Conservation (phyloP, 2,329 filamentous ascomycete species). For the Nemania sp. region DNA sequence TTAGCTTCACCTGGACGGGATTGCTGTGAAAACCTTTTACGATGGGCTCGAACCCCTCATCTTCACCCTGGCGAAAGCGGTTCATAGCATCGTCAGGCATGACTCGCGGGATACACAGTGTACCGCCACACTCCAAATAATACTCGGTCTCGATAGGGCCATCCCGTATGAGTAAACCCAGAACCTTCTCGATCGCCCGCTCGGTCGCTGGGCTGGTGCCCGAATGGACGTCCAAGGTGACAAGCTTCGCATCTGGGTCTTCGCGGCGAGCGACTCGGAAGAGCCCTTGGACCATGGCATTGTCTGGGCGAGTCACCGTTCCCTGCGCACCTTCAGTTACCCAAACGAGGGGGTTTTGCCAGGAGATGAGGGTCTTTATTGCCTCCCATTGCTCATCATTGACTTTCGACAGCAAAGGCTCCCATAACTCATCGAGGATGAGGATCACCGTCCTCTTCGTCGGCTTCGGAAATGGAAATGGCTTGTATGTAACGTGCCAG, state of each 20-base stretch:
- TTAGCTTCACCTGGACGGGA: conserved; percentile 19
- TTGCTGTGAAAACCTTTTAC: conserved; percentile 21
- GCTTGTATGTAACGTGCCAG: neutral
- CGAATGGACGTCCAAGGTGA: conserved; percentile 28
- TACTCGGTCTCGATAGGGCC: conserved; percentile 35
- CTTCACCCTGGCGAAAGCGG: conserved; percentile 21
- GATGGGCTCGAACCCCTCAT: conserved; percentile 13
- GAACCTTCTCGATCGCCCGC: conserved; percentile 27
- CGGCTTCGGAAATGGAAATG: neutral
- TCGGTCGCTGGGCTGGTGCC: conserved; percentile 21
- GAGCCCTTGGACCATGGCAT: conserved; percentile 30
- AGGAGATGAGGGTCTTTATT: conserved; percentile 31
- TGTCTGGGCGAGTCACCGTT: conserved; percentile 31
- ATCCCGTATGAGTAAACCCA: conserved; percentile 9
- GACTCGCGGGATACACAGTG: conserved; percentile 35
- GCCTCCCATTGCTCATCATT: conserved; percentile 28
- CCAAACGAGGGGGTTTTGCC: conserved; percentile 33
- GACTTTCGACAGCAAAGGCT: neutral
- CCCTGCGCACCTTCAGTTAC: conserved; percentile 34
- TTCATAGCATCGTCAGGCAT: conserved; percentile 36
- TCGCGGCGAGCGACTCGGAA: conserved; percentile 34
- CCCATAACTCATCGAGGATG: conserved; percentile 13
- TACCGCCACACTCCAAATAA: conserved; percentile 36
- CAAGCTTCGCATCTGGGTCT: conserved; percentile 16
- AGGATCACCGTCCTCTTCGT: neutral